These are phyloP conservation scores for Naumovozyma baii DNA, from an alignment of 805 yeast genomes.

Conservation along the genomic window DNA sequence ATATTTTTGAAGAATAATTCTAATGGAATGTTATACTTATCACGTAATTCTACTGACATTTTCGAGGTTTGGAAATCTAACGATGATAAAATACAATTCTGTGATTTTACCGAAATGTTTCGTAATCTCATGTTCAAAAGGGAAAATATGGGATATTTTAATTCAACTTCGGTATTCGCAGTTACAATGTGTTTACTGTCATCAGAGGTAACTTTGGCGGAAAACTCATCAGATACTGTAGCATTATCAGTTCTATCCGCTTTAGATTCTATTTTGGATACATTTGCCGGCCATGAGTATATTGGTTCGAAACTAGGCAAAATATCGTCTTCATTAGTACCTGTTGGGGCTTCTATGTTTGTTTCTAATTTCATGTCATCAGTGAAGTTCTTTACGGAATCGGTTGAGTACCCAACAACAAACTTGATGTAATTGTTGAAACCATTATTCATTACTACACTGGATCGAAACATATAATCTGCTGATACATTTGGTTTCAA, in stretches of 20 bases:
- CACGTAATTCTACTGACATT: slow-evolving; percentile 14
- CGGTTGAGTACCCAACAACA: not conserved
- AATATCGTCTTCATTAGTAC: slow-evolving; percentile 10
- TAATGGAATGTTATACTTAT: slow-evolving; percentile 3
- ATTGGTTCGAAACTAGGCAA: slow-evolving; percentile 24
- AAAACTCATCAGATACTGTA: too few species aligned
- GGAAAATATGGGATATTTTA: slow-evolving; percentile 26
- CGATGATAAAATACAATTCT: slow-evolving; percentile 22
- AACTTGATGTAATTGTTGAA: slow-evolving; percentile 22
- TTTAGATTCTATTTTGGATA: not conserved
- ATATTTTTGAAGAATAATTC: slow-evolving; percentile 11
- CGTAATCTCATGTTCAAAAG: slow-evolving; percentile 26
- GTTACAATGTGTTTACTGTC: not conserved
- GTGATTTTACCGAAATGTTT: slow-evolving; percentile 16
- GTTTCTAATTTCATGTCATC: not conserved
- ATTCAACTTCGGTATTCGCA: not conserved
- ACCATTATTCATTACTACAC: slow-evolving; percentile 29
- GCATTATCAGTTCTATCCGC: not conserved
- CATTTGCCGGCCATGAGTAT: slow-evolving; percentile 7
- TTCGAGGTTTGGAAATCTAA: slow-evolving; percentile 28
- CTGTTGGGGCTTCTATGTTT: slow-evolving; percentile 2
- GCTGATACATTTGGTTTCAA: slow-evolving; percentile 13
- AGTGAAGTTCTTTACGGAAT: not conserved
- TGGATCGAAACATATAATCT: slow-evolving; percentile 19
- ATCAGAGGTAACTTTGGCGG: not conserved